These are phyloP conservation scores for Davidsoniella neocaledoniae DNA, from an alignment of 2,329 filamentous ascomycete species.

Conservation along the genomic window DNA sequence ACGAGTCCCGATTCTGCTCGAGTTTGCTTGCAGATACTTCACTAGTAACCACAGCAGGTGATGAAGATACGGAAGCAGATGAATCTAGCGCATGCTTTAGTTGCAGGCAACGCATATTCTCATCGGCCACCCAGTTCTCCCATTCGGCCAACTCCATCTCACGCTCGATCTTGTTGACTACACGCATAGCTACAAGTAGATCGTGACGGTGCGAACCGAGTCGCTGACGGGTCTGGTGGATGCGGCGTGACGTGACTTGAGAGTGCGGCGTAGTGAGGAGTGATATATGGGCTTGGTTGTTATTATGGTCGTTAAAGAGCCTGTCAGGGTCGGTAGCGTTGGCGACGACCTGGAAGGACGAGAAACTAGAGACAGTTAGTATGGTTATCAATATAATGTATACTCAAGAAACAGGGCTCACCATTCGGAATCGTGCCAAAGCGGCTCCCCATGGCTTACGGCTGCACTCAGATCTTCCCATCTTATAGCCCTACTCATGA, in stretches of 20 bases:
- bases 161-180: slow-evolving; percentile 76
- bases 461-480: slow-evolving; percentile 62
- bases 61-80: neutral
- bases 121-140: slow-evolving; percentile 79
- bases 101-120: slow-evolving; percentile 58
- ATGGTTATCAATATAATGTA: neutral
- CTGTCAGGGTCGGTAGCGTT: slow-evolving; percentile 41
- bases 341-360: slow-evolving; percentile 43
- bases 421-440: slow-evolving; percentile 9
- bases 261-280: slow-evolving; percentile 31
- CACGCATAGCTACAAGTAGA: slow-evolving; percentile 71
- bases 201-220: slow-evolving; percentile 79
- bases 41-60: slow-evolving; percentile 15
- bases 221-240: slow-evolving; percentile 66
- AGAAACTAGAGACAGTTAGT: slow-evolving; percentile 28
- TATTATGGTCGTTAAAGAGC: slow-evolving; percentile 35
- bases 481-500: slow-evolving; percentile 78
- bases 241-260: slow-evolving; percentile 31
- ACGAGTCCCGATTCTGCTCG: slow-evolving; percentile 19
- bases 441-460: slow-evolving; percentile 20
- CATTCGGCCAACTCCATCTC: slow-evolving; percentile 79
- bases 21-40: slow-evolving; percentile 20
- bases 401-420: neutral
- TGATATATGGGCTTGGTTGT: slow-evolving; percentile 25
- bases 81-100: slow-evolving; percentile 18